These are phyloP conservation scores for Lathyrus aphaca DNA, from an alignment of 306 rosid species.

Conservation along the genomic window DNA sequence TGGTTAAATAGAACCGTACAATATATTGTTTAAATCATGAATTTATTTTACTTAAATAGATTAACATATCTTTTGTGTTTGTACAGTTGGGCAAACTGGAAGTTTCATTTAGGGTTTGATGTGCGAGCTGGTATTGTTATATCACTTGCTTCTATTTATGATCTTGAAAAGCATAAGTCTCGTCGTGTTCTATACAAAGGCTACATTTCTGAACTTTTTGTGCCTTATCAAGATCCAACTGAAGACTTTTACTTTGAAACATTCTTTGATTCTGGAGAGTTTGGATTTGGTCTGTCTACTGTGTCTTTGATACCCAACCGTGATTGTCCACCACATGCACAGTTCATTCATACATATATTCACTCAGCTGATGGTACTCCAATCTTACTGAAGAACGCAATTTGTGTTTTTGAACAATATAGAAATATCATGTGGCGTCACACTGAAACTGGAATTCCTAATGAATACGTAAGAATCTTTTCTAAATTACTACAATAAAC, in stretches of 20 bases:
- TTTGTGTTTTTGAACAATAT: conserved; percentile 48
- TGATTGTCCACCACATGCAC: conserved; percentile 47
- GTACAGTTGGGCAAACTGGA: conserved; percentile 52
- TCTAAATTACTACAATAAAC: background rate
- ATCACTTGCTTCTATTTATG: conserved; percentile 46
- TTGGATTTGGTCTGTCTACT: conserved; percentile 42
- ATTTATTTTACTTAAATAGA: too few relatives aligned
- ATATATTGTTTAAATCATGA: too few relatives aligned
- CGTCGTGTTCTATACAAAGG: conserved; percentile 48
- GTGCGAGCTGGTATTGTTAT: conserved; percentile 37
- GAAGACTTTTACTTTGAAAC: conserved; percentile 49
- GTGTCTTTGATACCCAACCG: conserved; percentile 35
- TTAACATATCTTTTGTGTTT: background rate
- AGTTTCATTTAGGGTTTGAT: conserved; percentile 46
- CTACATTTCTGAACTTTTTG: conserved; percentile 43
- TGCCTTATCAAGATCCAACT: conserved; percentile 52
- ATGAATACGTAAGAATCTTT: conserved; percentile 4
- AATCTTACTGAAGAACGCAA: background rate
- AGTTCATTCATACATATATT: conserved; percentile 32
- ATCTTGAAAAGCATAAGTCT: conserved; percentile 40
- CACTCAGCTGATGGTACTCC: conserved; percentile 25
- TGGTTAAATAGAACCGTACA: too few relatives aligned
- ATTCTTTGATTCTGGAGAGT: conserved; percentile 51
- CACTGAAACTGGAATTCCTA: conserved; percentile 44
- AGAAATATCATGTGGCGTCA: conserved; percentile 46